Evolutionary conservation across 148 eudicot genomes (phyloP), one percentile per base, ranked within the genome.

Genomic region (Silene uniflora): DNA sequence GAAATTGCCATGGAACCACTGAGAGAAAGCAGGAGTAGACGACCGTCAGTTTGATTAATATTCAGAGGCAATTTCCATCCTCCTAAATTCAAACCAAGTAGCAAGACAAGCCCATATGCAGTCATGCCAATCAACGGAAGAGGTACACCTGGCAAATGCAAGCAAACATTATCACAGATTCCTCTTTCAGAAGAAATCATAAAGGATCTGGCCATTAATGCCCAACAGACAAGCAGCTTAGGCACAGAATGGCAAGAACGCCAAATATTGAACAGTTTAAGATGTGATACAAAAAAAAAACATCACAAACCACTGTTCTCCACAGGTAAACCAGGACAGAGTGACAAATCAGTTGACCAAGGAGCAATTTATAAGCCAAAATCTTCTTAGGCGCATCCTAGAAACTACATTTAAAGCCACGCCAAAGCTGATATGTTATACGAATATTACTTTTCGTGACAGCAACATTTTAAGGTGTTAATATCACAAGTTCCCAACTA

Each of bases 1-100:
- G 98, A 93, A 76, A 86, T 78, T 64, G 97, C 97, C 98, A 95
- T 89, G 75, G 98, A 90, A 67, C 96, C 83, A 71, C 94, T 83
- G 81, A 78, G 79, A 27, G 90, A 89, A 71, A 88, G 85, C 78
- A 95, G 82, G 61, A 89, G 73, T 71, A 87, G 75, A 61, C 89
- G 92, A n/a, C 88, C 88, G 73, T 80, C 86, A 61, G 62, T 78
- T 86, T 85, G 85, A 49, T 82, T 84, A 62, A 95, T 81, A 77
- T 75, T 77, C 72, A 90, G 76, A 75, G 88, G 96, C 71, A 84
- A 64, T 27, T 77, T 79, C 79, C 84, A 86, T 42, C 87, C 81
- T 46, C 88, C 85, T 81, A 90, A 79, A 80, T 88, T 88, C 77
- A 92, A 74, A 63, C 91, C 83, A 79, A 92, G 86, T 35, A 83